Base-by-base conservation (phyloP, 2,329 filamentous ascomycete genomes). In the Pestalotiopsis sp. region DNA sequence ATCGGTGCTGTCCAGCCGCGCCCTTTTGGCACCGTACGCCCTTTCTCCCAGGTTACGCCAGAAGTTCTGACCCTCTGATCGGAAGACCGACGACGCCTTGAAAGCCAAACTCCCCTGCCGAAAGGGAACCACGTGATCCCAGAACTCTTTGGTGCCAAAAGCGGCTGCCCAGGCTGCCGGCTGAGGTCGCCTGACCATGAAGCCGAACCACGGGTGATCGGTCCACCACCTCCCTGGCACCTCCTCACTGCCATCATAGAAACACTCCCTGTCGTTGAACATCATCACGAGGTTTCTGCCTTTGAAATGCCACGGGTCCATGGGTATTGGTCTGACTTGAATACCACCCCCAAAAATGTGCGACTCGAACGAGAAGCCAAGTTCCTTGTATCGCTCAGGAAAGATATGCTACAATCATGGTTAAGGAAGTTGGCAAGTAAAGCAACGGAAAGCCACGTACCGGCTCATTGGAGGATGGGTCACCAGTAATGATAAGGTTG, bases 301-400 rank as follows among this genome's bases (percentile, higher is more conserved):
- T 17, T 35, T 61, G 30, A 35, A 35, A 35, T 35, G 30, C 30
- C 30, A 35, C 30, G 30, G 30, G 30, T 35, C n/a, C 26, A 39
- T 20, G 11, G 14, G 58, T 61, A 61, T 4, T 7, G 26, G 35
- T 39, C 14, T 3, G 17, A 39, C 3, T 38, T 61, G 26, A 4
- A 60, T 13, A 5, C 22, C 14, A 26, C 64, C 64, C 24, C 64
- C 64, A 48, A 66, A 59, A 22, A 24, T 38, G 22, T 58, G 17
- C 30, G 20, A 30, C 38, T 66, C 64, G 26, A 66, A 66, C 10
- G 64, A 58, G 10, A n/a, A 26, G 13, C 64, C 64, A 11, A 66
- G 6, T 20, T 66, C 64, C 9, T 14, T 26, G 26, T 4, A 26
- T 26, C 26, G 26, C 26, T 26, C 26, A 26, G 26, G 26, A 26